Evolutionary conservation across 345 rosid genomes (phyloP).

Genomic region (Rubroshorea leprosula): DNA sequence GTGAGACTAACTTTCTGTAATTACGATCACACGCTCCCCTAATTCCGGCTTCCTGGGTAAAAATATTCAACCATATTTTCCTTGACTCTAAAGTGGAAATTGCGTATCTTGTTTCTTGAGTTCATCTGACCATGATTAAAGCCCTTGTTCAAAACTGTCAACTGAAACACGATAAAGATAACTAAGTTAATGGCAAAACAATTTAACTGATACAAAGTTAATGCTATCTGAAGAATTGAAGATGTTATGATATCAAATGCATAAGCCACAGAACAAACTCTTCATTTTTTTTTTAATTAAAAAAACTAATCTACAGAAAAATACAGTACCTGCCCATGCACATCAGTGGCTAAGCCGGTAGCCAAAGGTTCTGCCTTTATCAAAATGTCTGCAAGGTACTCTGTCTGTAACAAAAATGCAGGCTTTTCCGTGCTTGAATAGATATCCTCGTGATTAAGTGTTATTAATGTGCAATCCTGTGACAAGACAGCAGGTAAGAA

Average conservation of each 20-base stretch:
- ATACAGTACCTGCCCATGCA: conserved; percentile 76
- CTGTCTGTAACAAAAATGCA: conserved; percentile 45
- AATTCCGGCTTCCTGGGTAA: conserved; percentile 58
- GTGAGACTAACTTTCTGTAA: no score
- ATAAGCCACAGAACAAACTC: no score
- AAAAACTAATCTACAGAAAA: not conserved
- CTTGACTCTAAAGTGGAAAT: conserved; percentile 78
- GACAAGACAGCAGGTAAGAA: conserved; percentile 10
- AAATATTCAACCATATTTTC: conserved; percentile 70
- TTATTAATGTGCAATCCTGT: conserved; percentile 71
- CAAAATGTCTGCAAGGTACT: conserved; percentile 68
- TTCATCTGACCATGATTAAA: conserved; percentile 19
- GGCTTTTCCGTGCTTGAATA: conserved; percentile 53
- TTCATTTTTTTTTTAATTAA: not conserved
- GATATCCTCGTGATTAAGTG: conserved; percentile 73
- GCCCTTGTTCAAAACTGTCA: conserved; percentile 56
- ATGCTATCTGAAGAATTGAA: not conserved
- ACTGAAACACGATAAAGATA: conserved; percentile 33
- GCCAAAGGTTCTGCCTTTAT: conserved; percentile 79
- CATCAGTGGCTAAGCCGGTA: conserved; percentile 88
- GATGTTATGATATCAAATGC: no score
- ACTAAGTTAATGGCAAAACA: no score
- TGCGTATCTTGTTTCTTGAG: conserved; percentile 46
- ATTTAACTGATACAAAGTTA: not conserved
- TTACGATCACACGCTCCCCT: conserved; percentile 3